Evolutionary conservation across 2,329 filamentous ascomycete species (phyloP), one percentile per base, ranked within the genome.

Genomic region (Diaporthe sp.): DNA sequence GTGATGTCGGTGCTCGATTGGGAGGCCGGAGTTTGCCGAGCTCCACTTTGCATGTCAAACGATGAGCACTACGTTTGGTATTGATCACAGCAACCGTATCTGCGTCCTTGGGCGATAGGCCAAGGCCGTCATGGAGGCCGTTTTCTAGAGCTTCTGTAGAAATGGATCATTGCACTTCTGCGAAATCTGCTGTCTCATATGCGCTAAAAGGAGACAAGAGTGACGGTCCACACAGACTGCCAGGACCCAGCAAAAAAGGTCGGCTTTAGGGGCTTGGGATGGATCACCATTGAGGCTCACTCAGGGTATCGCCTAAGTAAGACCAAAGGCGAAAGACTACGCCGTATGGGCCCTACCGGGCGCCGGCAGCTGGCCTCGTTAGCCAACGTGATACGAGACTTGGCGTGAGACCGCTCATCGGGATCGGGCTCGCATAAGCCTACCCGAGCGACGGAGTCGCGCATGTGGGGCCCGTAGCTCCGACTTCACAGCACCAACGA

Each of bases 401-500:
- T 61, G 55, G 46, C n/a, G 34, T 6, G 5, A 31, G n/a, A 5
- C 58, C 46, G 70, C 17, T 55, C 5, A 25, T 61, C 46, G 70
- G 58, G 46, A 13, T 57, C 71, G 71, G 71, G n/a, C 71, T 73
- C 59, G 71, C 71, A 65, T 65, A 73, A 73, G 59, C 58, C 51
- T 65, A 65, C 17, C 71, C 58, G 71, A 73, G 44, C 58, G 37
- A n/a, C 7, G 46, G 55, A 59, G 39, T 44, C 51, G 25, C 10
- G 42, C 57, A 25, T 57, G 34, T 53, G 61, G 37, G 49, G 61
- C 57, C 17, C 37, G 3, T 5, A n/a, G 25, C 31, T 42, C 34
- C 65, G 65, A 69, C 65, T 28, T 69, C 65, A 42, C 17, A 19
- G n/a, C 31, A 8, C 31, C 13, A 4, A 8, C 28, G 19, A 42